Base-by-base conservation (phyloP, 805 yeast species). In the Kregervanrija pseudodelftensis region DNA sequence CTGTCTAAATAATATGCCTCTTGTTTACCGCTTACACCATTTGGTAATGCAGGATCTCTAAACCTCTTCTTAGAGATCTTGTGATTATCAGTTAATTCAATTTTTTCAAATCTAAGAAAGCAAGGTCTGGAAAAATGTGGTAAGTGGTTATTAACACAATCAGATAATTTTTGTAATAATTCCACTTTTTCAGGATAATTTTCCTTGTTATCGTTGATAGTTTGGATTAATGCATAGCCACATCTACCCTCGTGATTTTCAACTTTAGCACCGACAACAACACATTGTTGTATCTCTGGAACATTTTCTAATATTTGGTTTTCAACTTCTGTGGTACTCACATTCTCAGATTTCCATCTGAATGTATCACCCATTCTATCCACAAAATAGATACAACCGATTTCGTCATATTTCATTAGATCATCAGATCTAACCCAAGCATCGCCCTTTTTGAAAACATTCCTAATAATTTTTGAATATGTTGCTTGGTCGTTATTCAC, bases 271-370 rank as follows among this genome's bases (percentile, higher is more conserved):
- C 96, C 96, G 43, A 93, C 96, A 16, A 90, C 96, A 39, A 87
- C 89, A 11, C 82, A 77, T 49, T 83, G 87, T 48, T 74, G 73
- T 40, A 84, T 67, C 17, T 62, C 66, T 30, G 67, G 60, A 11
- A 49, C 17, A 30, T 37, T 43, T 41, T 68, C 60, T 64, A 76
- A 72, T 30, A 85, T 64, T 58, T 80, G 82, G 58, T 82, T 85
- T 60, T 91, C 97, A 35, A 90, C 96, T 66, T 90, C 97, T 32
- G 90, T 82, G 11, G 97, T 89, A 13, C 93, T 80, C 10, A 91
- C 96, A 62, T 90, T 90, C 66, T 90, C 98, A 2, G 95, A 84
- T 67, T 88, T 91, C 98, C 98, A 90, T 55, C 98, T 74, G 69
- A 85, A 90, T 0, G 97, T 91, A 59, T 90, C 98, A 36, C 98